phyloP scores from a whole-genome alignment of 768 basidiomycete species.

The Brasilioporus rufonigricans region DNA sequence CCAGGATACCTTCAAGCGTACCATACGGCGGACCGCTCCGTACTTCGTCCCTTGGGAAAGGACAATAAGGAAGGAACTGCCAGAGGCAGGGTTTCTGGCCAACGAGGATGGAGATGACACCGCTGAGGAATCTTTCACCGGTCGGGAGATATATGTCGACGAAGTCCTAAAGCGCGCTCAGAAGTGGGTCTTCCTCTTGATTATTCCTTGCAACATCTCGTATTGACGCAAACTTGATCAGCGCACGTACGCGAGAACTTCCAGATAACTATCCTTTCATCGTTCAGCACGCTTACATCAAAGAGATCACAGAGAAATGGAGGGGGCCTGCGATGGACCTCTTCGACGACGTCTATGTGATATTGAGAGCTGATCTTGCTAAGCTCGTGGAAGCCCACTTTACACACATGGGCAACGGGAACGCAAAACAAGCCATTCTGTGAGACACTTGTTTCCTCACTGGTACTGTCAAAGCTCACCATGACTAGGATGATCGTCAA shows the following conservation, averaged over 20 bases:
- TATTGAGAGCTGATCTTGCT: slow-evolving; percentile 40
- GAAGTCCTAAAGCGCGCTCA: slow-evolving; percentile 49
- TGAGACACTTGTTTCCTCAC: slow-evolving; percentile 22
- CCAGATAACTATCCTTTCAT: slow-evolving; percentile 66
- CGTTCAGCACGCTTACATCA: slow-evolving; percentile 53
- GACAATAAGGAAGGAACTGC: neutral
- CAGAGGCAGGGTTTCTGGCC: slow-evolving; percentile 31
- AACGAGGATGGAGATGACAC: slow-evolving; percentile 40
- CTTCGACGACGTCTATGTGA: slow-evolving; percentile 38
- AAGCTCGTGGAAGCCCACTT: slow-evolving; percentile 51
- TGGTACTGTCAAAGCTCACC: neutral
- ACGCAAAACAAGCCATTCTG: slow-evolving; percentile 48
- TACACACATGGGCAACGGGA: slow-evolving; percentile 48
- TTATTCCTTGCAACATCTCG: too few species aligned
- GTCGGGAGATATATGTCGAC: slow-evolving; percentile 42
- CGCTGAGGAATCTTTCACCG: neutral
- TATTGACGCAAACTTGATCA: slow-evolving; percentile 23
- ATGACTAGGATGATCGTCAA: slow-evolving; percentile 44
- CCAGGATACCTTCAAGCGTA: slow-evolving; percentile 44
- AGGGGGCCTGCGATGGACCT: slow-evolving; percentile 42
- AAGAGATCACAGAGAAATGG: slow-evolving; percentile 47
- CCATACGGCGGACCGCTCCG: slow-evolving; percentile 54
- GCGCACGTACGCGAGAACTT: slow-evolving; percentile 68
- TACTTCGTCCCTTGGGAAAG: slow-evolving; percentile 52
- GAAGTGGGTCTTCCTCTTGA: slow-evolving; percentile 36